Base-by-base conservation (phyloP, 371 early-diverging fungal genomes). In the Blyttiomyces sp. region DNA sequence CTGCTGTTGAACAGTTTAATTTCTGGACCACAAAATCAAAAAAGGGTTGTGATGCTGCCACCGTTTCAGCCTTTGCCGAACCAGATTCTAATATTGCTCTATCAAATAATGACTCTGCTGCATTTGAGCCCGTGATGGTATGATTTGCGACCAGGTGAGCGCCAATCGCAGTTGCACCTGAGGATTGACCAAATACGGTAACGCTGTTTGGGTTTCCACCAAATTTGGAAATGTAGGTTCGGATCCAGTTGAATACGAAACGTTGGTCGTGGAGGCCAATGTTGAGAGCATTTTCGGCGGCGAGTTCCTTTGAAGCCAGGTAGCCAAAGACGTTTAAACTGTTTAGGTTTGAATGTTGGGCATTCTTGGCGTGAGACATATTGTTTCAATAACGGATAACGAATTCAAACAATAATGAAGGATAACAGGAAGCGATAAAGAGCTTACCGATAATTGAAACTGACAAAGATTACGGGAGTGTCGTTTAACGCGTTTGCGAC, bases 201-300 rank as follows among this genome's bases (percentile, higher is more conserved):
- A 80, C 54, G 39, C 66, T 57, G 43, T 43, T 36, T 3, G 71
- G 57, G 33, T 80, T 69, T 7, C 82, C 82, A 7, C 79, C 80
- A 63, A 84, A 81, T 0, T 53, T 43, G n/a, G 16, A 11, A 42
- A 84, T 81, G 49, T 82, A 62, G 21, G 66, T 48, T 24, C 54
- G 55, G n/a, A 82, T 71, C 83, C 83, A 83, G 17, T 64, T 54
- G 6, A 80, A 42, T 0, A 76, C 82, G 9, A 68, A 32, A 21
- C 49, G 28, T 55, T 81, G 80, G 52, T 83, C 82, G 28, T 59
- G 63, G 1, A 81, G 61, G 17, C 73, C 75, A 49, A 60, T 64
- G 51, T 81, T 80, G 39, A 26, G 23, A 26, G 17, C 19, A 21
- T 62, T 57, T n/a, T 43, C 43, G 23, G 49, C 26, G 2, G 24